Evolutionary conservation across 2,329 filamentous ascomycete species (phyloP).

Genomic region (Colletotrichum euphorbiae): DNA sequence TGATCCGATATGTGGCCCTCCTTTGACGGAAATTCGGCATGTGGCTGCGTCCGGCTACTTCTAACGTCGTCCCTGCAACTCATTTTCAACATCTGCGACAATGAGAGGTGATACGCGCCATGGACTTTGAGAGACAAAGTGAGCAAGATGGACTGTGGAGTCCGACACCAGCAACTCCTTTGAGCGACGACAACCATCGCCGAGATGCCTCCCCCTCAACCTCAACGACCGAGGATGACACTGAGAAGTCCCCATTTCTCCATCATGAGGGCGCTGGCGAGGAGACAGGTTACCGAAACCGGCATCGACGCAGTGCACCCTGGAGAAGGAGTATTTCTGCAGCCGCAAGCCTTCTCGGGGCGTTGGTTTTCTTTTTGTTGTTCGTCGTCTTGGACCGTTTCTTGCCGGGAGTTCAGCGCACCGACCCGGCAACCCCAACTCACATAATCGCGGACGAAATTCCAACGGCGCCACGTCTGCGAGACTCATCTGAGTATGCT

Average conservation of each 20-base stretch:
- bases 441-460: slow-evolving; percentile 6
- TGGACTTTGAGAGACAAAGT: slow-evolving; percentile 25
- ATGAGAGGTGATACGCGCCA: slow-evolving; percentile 12
- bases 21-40: not conserved
- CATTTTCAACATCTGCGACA: not conserved
- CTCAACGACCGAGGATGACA: not conserved
- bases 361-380: slow-evolving; percentile 8
- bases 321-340: not conserved
- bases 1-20: not conserved
- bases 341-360: not conserved
- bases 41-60: not conserved
- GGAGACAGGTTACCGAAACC: not conserved
- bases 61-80: slow-evolving; percentile 3
- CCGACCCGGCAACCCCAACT: not conserved
- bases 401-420: not conserved
- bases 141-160: not conserved
- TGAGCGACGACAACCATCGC: not conserved
- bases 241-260: slow-evolving; percentile 32
- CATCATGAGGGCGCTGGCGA: not conserved
- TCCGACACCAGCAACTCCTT: not conserved
- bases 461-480: slow-evolving; percentile 42
- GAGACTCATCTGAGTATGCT: slow-evolving; percentile 63
- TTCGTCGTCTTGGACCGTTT: slow-evolving; percentile 12
- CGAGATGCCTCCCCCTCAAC: not conserved
- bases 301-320: not conserved